Evolutionary conservation across 495 filamentous ascomycete genomes (phyloP), one percentile per base, ranked within the genome.

Genomic region (Alectoria sarmentosa): DNA sequence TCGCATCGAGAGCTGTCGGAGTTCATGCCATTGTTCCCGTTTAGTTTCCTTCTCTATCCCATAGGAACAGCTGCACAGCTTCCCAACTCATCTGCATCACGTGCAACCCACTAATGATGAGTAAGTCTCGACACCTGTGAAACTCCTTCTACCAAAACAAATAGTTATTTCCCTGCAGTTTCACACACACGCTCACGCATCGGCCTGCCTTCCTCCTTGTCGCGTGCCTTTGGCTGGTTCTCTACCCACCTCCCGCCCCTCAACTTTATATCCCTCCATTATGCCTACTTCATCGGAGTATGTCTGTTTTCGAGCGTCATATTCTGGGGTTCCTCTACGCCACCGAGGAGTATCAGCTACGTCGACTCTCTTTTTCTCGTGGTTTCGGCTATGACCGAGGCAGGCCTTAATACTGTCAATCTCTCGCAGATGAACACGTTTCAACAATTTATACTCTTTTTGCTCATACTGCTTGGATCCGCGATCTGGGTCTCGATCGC

Each of bases 181-280:
- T 44, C 56, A 44, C 48, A 28, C 38, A 62, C 54, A 38, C 48
- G 36, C 38, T 62, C 54, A 38, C 30, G 34, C 4, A 28, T 70
- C 55, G 63, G 57, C 30, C 44, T 62, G 32, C 61, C 44, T 61
- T 28, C 58, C 14, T 44, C 63, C 23, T 9, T 69, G n/a, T 59
- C 66, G 7, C 69, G 60, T 37, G 38, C 62, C 36, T 46, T 61
- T 23, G 49, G 39, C 14, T 62, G 41, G 34, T 63, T 71, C 34
- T 23, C 44, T 17, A 3, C 37, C 10, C 64, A 73, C 64, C 67
- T 86, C 23, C 84, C 86, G 13, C 80, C 82, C 0, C 74, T 86
- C 62, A 92, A 92, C 72, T 95, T 92, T 74, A 86, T 93, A 71
- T 90, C 86, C 1, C 70, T 91, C 39, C 85, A 89, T 71, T 88